Base-by-base conservation (phyloP, 148 eudicot genomes). In the Amaranthus palmeri region DNA sequence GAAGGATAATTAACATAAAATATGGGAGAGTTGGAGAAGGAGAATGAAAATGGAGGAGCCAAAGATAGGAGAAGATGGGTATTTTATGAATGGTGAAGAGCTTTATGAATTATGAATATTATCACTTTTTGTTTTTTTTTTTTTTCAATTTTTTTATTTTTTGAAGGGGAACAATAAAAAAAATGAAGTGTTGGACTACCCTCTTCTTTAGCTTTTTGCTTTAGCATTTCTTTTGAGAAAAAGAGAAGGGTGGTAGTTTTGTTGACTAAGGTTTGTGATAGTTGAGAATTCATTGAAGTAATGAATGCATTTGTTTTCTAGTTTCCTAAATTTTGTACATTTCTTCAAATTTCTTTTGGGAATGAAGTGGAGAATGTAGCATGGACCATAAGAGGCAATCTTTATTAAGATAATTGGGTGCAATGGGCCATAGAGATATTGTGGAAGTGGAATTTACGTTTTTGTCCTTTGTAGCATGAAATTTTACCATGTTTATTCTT, bases 241-340 rank as follows among this genome's bases (percentile, higher is more conserved):
- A 61, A 70, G 70, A 36, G 79, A 55, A 15, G 40, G 79, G 75
- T 69, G 72, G 71, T 75, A 83, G 76, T 69, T 75, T 77, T 84
- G 86, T 86, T 86, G 92, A 86, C 92, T 81, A 77, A 76, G 81
- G 72, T 60, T 70, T 69, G 68, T 78, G 87, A 80, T 81, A 77
- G 83, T 84, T 85, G 81, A 81, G 86, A 74, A 79, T 84, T 84
- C 51, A 84, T 69, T 72, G 67, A 82, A 80, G 82, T 77, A 81
- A 82, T 78, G 73, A 82, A 84, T 73, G 87, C 74, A 53, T 79
- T 77, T 72, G 63, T 77, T 66, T 67, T 59, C n/a, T 58, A 60
- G 69, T 73, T 72, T 61, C 77, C 69, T 48, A 55, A 73, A 36
- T 46, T 61, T 15, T 78, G 60, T 78, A 68, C 76, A 67, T 65